Evolutionary conservation across 2,329 filamentous ascomycete genomes (phyloP), one percentile per base, ranked within the genome.

Genomic region (Knufia fluminis): DNA sequence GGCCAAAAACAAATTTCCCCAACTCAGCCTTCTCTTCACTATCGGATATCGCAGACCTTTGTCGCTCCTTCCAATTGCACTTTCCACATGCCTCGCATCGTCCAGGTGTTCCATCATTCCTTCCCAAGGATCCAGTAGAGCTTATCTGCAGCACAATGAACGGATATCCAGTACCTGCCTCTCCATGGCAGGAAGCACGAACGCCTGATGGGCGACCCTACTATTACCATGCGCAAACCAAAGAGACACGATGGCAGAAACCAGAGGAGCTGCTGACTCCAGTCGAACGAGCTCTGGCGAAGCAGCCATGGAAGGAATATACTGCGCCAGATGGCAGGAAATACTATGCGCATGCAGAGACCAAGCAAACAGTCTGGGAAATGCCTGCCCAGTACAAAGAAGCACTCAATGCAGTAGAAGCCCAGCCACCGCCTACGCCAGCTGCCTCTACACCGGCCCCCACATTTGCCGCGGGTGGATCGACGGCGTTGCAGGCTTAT

Each of bases 331-430:
- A 87, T 56, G 92, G 91, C 41, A 82, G 83, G 60, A 87, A 91
- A 64, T 98, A 98, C 69, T 98, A 89, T 86, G 91, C 90, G 67
- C 92, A 98, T 67, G 86, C 83, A 28, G 85, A 94, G 67, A 90
- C 86, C 39, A 90, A 91, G 68, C 79, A 89, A 70, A 97, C 89
- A 66, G 88, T 86, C 26, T 98, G 92, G 92, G 85, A 90, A 62
- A 90, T 95, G 77, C 92, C 92, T 49, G 85, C 88, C 49, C 80
- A 72, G 54, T 90, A 90, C 69, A 88, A 86, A 63, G 76, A 77
- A 59, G 85, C 86, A 52, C 72, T 90, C 51, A 82, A 82, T 46
- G 77, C 80, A 55, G 73, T 59, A 47, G 64, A 64, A 31, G 73
- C 35, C 6, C 33, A 43, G 49, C 63, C 68, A 16, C 64, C 71